Percentiles rank a stretch among this genome's conserved stretches.
Conservation (phyloP, 2,329 filamentous ascomycete species). For the Aspergillus japonicus region DNA sequence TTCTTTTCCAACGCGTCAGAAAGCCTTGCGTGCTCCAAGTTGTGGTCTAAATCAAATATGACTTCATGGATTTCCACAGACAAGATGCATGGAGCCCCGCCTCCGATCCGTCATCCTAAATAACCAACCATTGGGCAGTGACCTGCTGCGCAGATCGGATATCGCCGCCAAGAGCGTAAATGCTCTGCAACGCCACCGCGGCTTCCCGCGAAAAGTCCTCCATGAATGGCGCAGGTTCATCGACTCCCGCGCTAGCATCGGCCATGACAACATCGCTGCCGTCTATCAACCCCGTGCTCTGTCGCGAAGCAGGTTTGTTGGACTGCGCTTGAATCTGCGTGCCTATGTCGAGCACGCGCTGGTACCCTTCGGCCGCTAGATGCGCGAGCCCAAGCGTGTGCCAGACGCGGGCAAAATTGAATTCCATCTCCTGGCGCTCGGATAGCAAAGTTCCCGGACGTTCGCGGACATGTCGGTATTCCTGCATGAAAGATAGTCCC, state of each 20-base stretch:
- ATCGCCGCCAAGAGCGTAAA: conserved; percentile 66
- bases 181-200: conserved; percentile 69
- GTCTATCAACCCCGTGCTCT: conserved; percentile 27
- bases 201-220: conserved; percentile 68
- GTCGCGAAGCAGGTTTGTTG: conserved; percentile 34
- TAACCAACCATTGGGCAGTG: conserved; percentile 59
- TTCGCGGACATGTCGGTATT: conserved; percentile 65
- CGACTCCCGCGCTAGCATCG: conserved; percentile 12
- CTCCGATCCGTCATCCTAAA: conserved; percentile 30
- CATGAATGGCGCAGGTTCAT: conserved; percentile 23
- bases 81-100: neutral
- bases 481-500: conserved; percentile 75
- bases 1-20: no score
- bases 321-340: conserved; percentile 43
- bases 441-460: conserved; percentile 41
- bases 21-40: no score
- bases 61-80: neutral
- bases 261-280: conserved; percentile 36
- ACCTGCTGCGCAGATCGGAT: conserved; percentile 58
- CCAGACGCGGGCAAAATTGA: conserved; percentile 74
- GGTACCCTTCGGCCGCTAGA: conserved; percentile 72
- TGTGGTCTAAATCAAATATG: neutral
- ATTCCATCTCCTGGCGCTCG: conserved; percentile 72
- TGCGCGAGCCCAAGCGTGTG: conserved; percentile 72
- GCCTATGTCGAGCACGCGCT: conserved; percentile 54